phyloP scores from a whole-genome alignment of 371 early-diverging fungal genomes.

The Nosema muscidifuracis region DNA sequence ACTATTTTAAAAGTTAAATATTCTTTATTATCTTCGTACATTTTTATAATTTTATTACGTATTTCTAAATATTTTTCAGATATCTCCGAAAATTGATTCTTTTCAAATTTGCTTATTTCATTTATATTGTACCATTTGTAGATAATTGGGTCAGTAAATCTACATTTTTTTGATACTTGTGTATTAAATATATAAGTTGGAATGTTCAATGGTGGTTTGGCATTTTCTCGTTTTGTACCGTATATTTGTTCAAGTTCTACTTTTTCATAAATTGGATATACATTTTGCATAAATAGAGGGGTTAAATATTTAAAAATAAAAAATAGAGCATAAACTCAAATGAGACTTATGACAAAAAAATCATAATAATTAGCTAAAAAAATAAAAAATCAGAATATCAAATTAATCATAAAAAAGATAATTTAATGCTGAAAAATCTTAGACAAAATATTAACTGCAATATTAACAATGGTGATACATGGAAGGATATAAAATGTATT shows the following conservation, averaged over 20 bases:
- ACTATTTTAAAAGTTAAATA: background rate
- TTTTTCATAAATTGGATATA: constrained; percentile 46
- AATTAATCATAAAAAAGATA: too few species aligned
- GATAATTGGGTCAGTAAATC: background rate
- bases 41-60: constrained; percentile 28
- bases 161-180: background rate
- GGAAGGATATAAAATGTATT: too few species aligned
- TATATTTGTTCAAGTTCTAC: constrained; percentile 51
- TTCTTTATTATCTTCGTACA: background rate
- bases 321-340: background rate
- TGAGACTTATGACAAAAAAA: background rate
- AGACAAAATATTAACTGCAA: too few species aligned
- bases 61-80: constrained; percentile 22
- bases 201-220: constrained; percentile 17
- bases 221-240: constrained; percentile 44
- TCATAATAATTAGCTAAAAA: background rate
- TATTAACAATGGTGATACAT: too few species aligned
- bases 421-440: too few species aligned
- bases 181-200: constrained; percentile 12
- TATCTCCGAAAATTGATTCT: background rate
- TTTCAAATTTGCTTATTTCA: constrained; percentile 5
- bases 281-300: constrained; percentile 39
- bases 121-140: background rate
- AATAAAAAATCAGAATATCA: background rate
- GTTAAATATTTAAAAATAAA: constrained; percentile 4